phyloP scores from a whole-genome alignment of 116 monocot species.

The Posidonia oceanica region DNA sequence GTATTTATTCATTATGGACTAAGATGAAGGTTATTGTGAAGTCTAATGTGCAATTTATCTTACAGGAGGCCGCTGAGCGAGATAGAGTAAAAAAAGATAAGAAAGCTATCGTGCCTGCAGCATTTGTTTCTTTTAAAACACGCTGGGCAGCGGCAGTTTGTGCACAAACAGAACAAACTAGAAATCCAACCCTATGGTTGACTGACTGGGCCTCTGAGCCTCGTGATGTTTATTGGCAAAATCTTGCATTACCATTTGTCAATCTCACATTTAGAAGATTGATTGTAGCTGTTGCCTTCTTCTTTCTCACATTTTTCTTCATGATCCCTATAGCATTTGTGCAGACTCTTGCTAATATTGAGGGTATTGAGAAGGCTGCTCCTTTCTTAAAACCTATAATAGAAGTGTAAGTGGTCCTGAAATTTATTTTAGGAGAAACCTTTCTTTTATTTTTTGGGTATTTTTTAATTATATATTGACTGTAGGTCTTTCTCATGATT shows the following conservation, averaged over 20 bases:
- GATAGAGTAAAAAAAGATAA: slow-evolving; percentile 49
- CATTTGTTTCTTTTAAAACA: slow-evolving; percentile 90
- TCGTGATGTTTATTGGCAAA: slow-evolving; percentile 88
- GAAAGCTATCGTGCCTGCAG: slow-evolving; percentile 67
- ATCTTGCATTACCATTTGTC: slow-evolving; percentile 83
- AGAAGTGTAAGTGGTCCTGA: slow-evolving; percentile 45
- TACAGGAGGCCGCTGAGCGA: slow-evolving; percentile 50
- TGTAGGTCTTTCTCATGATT: too few species aligned
- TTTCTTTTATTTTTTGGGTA: background rate
- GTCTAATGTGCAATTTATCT: background rate
- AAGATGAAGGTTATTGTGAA: background rate
- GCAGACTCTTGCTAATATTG: slow-evolving; percentile 88
- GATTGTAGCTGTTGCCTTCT: slow-evolving; percentile 66
- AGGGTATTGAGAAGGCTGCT: slow-evolving; percentile 74
- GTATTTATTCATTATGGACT: background rate
- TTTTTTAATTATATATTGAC: too few species aligned
- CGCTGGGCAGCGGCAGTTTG: slow-evolving; percentile 94
- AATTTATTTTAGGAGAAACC: background rate
- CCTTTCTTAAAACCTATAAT: slow-evolving; percentile 73
- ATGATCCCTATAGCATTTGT: slow-evolving; percentile 81
- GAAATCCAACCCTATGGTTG: slow-evolving; percentile 88
- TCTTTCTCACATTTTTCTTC: slow-evolving; percentile 98
- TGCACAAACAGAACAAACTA: slow-evolving; percentile 93
- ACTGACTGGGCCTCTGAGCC: slow-evolving; percentile 97
- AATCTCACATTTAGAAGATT: slow-evolving; percentile 56